Conservation (phyloP, 2,329 filamentous ascomycete species). For the Colletotrichum echinochloae region DNA sequence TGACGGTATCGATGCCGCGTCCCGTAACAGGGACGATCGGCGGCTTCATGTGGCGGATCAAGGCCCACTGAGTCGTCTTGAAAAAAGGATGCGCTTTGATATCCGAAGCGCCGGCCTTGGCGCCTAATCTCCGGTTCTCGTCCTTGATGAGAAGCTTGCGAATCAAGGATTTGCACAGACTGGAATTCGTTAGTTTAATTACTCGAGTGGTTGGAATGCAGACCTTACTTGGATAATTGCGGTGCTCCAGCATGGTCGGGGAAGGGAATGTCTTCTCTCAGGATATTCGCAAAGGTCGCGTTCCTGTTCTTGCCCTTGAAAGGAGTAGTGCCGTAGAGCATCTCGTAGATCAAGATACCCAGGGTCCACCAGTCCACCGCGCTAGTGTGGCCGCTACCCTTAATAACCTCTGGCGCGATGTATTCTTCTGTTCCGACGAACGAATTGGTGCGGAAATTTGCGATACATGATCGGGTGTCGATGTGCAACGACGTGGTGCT, state of each 20-base stretch:
- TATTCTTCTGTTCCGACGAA: constrained; percentile 99
- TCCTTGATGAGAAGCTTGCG: constrained; percentile 98
- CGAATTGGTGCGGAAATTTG: constrained; percentile 97
- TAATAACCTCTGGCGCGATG: constrained; percentile 98
- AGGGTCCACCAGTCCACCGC: constrained; percentile 99
- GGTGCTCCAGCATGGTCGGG: constrained; percentile 87
- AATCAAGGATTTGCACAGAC: constrained; percentile 95
- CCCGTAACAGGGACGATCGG: constrained; percentile 95
- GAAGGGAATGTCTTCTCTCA: constrained; percentile 95
- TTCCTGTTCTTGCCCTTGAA: constrained; percentile 99
- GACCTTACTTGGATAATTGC: constrained; percentile 84
- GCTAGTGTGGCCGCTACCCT: constrained; percentile 97
- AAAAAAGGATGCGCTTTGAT: constrained; percentile 98
- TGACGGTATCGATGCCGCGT: constrained; percentile 90
- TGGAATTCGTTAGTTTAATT: constrained; percentile 52
- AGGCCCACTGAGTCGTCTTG: constrained; percentile 93
- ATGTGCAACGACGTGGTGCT: constrained; percentile 93
- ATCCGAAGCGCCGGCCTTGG: constrained; percentile 93
- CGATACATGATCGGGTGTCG: constrained; percentile 97
- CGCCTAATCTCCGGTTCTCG: constrained; percentile 91
- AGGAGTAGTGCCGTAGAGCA: constrained; percentile 97
- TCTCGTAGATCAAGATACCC: constrained; percentile 97
- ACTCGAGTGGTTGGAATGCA: background rate
- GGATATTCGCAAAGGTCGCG: constrained; percentile 96
- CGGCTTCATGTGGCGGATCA: constrained; percentile 97